phyloP scores from a whole-genome alignment of 1,284 basidiomycete species.

The Pascua guehoae region DNA sequence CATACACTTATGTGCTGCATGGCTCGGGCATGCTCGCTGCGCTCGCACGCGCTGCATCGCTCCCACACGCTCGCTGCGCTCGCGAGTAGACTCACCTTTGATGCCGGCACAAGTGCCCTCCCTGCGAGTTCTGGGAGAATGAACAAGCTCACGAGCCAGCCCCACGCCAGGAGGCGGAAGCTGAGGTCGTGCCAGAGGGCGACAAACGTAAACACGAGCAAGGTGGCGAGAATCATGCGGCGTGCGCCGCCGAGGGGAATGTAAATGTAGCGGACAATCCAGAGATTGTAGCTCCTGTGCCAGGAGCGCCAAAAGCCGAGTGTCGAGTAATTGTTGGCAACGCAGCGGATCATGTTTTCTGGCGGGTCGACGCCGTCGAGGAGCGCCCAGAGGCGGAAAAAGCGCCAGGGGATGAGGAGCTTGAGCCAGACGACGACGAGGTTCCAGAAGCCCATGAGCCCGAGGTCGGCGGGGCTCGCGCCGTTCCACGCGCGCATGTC shows the following conservation, averaged over 20 bases:
- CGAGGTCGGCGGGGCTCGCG: constrained; percentile 72
- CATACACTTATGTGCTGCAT: too few species aligned
- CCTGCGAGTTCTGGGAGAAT: constrained; percentile 80
- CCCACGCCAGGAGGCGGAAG: constrained; percentile 86
- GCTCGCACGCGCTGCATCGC: too few species aligned
- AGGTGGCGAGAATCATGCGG: constrained; percentile 62
- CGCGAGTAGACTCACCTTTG: constrained; percentile 60
- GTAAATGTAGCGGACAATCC: constrained; percentile 95
- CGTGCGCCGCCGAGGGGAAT: constrained; percentile 79
- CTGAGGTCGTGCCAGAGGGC: constrained; percentile 97
- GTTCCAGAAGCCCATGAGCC: constrained; percentile 97
- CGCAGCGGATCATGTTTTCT: constrained; percentile 97
- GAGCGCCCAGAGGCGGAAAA: constrained; percentile 94
- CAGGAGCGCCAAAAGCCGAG: constrained; percentile 93
- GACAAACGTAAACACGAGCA: constrained; percentile 94
- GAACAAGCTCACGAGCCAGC: constrained; percentile 90
- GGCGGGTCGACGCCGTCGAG: constrained; percentile 86
- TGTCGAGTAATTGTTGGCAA: constrained; percentile 96
- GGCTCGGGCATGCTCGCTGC: too few species aligned
- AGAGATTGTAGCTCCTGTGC: constrained; percentile 96
- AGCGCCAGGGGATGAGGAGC: constrained; percentile 96
- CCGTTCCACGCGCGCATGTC: constrained; percentile 64
- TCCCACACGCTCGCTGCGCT: too few species aligned
- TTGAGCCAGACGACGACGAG: constrained; percentile 95
- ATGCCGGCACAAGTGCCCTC: constrained; percentile 58